Base-by-base conservation (phyloP, 306 rosid genomes). In the Quillaja saponaria region DNA sequence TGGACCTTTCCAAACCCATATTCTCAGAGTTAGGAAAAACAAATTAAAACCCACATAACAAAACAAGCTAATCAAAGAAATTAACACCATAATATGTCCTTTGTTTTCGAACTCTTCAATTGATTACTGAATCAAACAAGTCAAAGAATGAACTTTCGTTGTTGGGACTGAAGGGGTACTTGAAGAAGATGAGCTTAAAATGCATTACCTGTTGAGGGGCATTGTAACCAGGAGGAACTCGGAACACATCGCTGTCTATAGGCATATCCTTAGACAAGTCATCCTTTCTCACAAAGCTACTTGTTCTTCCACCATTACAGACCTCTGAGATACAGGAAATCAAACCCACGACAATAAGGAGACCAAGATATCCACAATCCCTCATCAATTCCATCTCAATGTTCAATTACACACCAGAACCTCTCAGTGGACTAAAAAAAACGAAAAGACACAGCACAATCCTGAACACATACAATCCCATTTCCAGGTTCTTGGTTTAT, bases 161-260 rank as follows among this genome's bases (percentile, higher is more conserved):
- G 12, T 11, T 4, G 1, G 60, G n/a, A 63, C 15, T 45, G 51
- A 6, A 2, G 51, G 44, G 14, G 18, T 35, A 17, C 31, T 14
- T 19, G 3, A 1, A 8, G 47, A 4, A 9, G 10, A 58, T 3
- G 16, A 38, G 8, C 19, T 7, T 40, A 6, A 41, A 16, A 9
- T 8, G n/a, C 6, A 5, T 11, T 64, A 82, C 92, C 76, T 88
- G 96, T 71, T 83, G 90, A 50, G 96, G 96, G 54, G 94, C 90
- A 55, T 85, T 85, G 49, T 72, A 79, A 55, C 96, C 96, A 10
- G 78, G 70, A 37, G 96, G 94, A 4, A 71, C 49, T 55, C 41
- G 53, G 31, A 88, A 85, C 13, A 78, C 86, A 52, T 83, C 88
- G 50, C 94, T 88, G 41, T 88, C 81, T 3, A 83, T 47, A 12